Conservation (phyloP, 495 filamentous ascomycete genomes). For the Penicillium herquei region DNA sequence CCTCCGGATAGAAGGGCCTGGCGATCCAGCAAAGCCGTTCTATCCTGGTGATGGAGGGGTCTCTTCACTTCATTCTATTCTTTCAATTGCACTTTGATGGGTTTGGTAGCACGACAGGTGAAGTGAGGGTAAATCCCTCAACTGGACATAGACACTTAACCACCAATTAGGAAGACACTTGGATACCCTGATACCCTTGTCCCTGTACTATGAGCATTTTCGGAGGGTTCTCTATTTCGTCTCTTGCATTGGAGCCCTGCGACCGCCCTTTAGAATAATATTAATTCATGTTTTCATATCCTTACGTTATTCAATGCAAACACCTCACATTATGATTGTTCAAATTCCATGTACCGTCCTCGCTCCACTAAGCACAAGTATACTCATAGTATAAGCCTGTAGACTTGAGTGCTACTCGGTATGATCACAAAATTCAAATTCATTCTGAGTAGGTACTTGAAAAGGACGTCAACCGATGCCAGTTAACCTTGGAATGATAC, state of each 20-base stretch:
- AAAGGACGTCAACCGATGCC: too few relatives aligned
- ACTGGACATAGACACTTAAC: not conserved
- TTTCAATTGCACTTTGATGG: constrained; percentile 12
- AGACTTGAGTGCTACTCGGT: too few relatives aligned
- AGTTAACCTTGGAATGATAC: too few relatives aligned
- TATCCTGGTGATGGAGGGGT: constrained; percentile 44
- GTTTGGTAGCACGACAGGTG: constrained; percentile 9
- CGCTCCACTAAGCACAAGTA: too few relatives aligned
- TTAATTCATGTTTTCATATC: constrained; percentile 22
- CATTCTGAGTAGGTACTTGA: too few relatives aligned
- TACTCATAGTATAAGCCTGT: too few relatives aligned
- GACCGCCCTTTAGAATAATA: constrained; percentile 31
- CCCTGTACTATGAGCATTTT: constrained; percentile 5
- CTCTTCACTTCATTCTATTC: constrained; percentile 14
- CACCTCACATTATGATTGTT: not conserved
- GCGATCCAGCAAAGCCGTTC: constrained; percentile 22
- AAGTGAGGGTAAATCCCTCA: constrained; percentile 1
- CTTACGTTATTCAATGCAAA: not conserved
- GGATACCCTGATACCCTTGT: constrained; percentile 10
- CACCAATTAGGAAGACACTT: constrained; percentile 1
- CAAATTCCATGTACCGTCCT: too few relatives aligned
- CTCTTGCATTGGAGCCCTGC: constrained; percentile 10
- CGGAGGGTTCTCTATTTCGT: constrained; percentile 14
- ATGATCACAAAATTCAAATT: too few relatives aligned
- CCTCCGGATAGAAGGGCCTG: constrained; percentile 23